These are phyloP conservation scores for Monosporascus sp. DNA, from an alignment of 2,329 filamentous ascomycete genomes.

Conservation along the genomic window DNA sequence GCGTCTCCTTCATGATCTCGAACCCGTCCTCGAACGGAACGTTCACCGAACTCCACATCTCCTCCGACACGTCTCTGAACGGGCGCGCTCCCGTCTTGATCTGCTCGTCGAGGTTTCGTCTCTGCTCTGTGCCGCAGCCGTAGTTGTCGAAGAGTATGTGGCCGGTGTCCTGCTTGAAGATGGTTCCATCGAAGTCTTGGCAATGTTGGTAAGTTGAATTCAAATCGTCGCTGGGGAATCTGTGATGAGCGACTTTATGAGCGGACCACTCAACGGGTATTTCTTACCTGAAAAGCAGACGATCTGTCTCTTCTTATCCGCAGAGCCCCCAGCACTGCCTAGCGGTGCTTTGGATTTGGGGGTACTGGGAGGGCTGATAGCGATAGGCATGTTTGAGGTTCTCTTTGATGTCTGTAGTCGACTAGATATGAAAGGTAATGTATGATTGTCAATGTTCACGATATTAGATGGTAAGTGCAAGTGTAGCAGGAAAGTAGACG, in stretches of 20 bases:
- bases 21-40: slow-evolving; percentile 66
- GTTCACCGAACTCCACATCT: slow-evolving; percentile 64
- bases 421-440: not conserved
- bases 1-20: slow-evolving; percentile 54
- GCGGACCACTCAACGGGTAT: not conserved
- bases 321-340: slow-evolving; percentile 19
- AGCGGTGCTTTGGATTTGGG: slow-evolving; percentile 23
- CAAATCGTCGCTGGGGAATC: too few relatives aligned
- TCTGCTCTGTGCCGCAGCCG: slow-evolving; percentile 54
- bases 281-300: slow-evolving; percentile 52
- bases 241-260: too few relatives aligned
- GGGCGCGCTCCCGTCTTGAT: slow-evolving; percentile 61
- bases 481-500: too few relatives aligned
- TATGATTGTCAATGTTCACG: not conserved
- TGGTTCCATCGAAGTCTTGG: slow-evolving; percentile 65
- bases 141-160: slow-evolving; percentile 63
- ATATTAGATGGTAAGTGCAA: too few relatives aligned
- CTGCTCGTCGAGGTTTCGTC: slow-evolving; percentile 54
- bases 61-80: slow-evolving; percentile 65
- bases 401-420: not conserved
- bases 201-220: slow-evolving; percentile 9
- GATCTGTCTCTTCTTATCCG: slow-evolving; percentile 48
- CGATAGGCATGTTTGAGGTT: slow-evolving; percentile 32
- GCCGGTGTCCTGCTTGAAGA: slow-evolving; percentile 67
- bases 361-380: slow-evolving; percentile 28